A percentile compares a stretch with the other conserved stretches of the same genome.
Evolutionary conservation across 305 asterid species (phyloP).

Genomic region (Rubia balearica): DNA sequence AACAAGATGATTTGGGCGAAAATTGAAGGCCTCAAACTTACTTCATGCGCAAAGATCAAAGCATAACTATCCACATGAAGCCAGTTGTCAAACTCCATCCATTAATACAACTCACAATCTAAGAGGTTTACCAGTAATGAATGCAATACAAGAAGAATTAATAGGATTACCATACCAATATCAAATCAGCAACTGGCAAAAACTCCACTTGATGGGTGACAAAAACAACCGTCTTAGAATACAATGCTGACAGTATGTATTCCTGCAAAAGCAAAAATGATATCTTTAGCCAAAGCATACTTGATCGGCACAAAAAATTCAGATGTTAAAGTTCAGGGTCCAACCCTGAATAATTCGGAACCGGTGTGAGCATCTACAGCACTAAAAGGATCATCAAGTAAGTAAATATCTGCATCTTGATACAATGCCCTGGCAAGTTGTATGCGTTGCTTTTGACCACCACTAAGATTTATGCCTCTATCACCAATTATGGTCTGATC

Average conservation of each 20-base stretch:
- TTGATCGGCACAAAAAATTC: conserved; percentile 2
- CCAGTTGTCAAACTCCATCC: not conserved
- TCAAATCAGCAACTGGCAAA: conserved; percentile 86
- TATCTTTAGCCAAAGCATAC: conserved; percentile 25
- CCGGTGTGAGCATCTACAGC: conserved; percentile 89
- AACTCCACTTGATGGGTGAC: conserved; percentile 97
- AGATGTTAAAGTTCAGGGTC: conserved; percentile 3
- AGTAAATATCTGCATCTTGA: conserved; percentile 72
- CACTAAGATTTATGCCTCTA: conserved; percentile 77
- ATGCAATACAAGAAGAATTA: conserved; percentile 3
- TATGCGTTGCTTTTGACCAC: conserved; percentile 78
- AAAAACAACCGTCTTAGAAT: conserved; percentile 65
- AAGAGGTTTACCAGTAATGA: not conserved
- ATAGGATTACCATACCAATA: conserved; percentile 67
- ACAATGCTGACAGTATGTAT: conserved; percentile 74
- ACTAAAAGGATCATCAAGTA: conserved; percentile 78
- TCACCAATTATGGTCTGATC: conserved; percentile 80
- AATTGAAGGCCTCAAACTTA: not conserved
- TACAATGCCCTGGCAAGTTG: conserved; percentile 79
- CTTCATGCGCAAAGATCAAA: not conserved
- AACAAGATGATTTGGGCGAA: not conserved
- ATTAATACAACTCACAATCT: not conserved
- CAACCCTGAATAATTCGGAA: conserved; percentile 80
- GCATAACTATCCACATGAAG: not conserved
- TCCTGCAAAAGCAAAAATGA: conserved; percentile 53